A percentile compares a stretch with the other conserved stretches of the same genome.
phyloP scores from a whole-genome alignment of 1,284 basidiomycete species.

The Trametes hirsuta region DNA sequence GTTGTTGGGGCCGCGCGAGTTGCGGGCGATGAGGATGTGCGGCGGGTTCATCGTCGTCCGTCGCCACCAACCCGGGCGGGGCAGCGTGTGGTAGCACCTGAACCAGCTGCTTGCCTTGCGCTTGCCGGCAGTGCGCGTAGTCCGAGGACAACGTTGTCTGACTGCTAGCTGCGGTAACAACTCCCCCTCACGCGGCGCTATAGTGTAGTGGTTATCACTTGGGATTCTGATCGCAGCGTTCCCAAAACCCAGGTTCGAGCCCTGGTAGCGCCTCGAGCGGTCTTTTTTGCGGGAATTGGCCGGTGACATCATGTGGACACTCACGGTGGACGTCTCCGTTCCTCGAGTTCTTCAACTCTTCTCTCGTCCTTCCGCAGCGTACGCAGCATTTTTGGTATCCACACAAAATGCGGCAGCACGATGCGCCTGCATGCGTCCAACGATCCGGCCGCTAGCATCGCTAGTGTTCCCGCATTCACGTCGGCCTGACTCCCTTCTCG shows the following conservation, averaged over 20 bases:
- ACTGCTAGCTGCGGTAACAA: too few relatives aligned
- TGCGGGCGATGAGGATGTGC: slow-evolving; percentile 83
- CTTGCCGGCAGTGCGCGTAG: not conserved
- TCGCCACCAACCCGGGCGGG: not conserved
- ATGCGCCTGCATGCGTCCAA: too few relatives aligned
- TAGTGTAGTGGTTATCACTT: slow-evolving; percentile 39
- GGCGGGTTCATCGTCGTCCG: slow-evolving; percentile 65
- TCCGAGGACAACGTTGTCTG: not conserved
- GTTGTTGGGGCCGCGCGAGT: slow-evolving; percentile 60
- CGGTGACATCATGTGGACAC: not conserved
- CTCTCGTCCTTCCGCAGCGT: too few relatives aligned
- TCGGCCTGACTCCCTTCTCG: too few relatives aligned
- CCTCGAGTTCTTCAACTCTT: too few relatives aligned
- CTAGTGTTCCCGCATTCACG: too few relatives aligned
- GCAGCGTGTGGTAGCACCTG: not conserved
- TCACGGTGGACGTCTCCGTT: too few relatives aligned
- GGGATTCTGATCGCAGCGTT: slow-evolving; percentile 32
- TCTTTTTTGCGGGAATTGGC: not conserved
- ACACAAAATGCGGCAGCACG: too few relatives aligned
- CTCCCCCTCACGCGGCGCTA: slow-evolving; percentile 21
- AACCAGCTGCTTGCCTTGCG: not conserved
- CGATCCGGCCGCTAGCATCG: too few relatives aligned
- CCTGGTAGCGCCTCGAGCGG: slow-evolving; percentile 32
- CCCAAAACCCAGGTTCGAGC: slow-evolving; percentile 37
- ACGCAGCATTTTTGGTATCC: too few relatives aligned